phyloP scores from a whole-genome alignment of 805 yeast species.

The Suhomyces sp. region DNA sequence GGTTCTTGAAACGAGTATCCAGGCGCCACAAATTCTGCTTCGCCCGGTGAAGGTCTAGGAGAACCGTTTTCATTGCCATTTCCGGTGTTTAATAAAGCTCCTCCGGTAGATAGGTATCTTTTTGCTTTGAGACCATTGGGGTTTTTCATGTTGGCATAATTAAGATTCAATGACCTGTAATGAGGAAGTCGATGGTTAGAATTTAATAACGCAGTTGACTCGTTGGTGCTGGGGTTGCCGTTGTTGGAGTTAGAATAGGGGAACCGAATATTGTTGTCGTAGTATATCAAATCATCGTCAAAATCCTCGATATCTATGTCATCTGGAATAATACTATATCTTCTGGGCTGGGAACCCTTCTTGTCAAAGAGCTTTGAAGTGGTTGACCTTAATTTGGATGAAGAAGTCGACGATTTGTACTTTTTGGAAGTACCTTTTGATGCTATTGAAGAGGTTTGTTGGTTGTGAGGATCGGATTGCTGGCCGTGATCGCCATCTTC shows the following conservation, averaged over 20 bases:
- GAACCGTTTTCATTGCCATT: slow-evolving; percentile 5
- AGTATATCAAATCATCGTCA: slow-evolving; percentile 51
- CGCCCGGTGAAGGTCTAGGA: slow-evolving; percentile 14
- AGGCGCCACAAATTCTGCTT: slow-evolving; percentile 23
- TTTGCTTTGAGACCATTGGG: slow-evolving; percentile 24
- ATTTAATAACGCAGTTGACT: slow-evolving; percentile 30
- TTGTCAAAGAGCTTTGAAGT: slow-evolving; percentile 72
- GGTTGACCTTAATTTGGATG: slow-evolving; percentile 56
- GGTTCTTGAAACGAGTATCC: slow-evolving; percentile 30
- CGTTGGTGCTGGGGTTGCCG: slow-evolving; percentile 17
- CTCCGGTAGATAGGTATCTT: slow-evolving; percentile 39
- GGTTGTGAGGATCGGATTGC: background rate
- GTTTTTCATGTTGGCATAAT: slow-evolving; percentile 21
- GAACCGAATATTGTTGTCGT: slow-evolving; percentile 40
- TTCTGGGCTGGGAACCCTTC: slow-evolving; percentile 66
- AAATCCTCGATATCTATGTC: slow-evolving; percentile 54
- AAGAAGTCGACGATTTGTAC: slow-evolving; percentile 30
- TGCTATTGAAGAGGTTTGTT: slow-evolving; percentile 1
- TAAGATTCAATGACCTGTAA: slow-evolving; percentile 39
- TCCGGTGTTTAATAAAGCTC: slow-evolving; percentile 13
- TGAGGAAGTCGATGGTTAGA: slow-evolving; percentile 32
- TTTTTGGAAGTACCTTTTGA: slow-evolving; percentile 21
- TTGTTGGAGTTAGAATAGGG: slow-evolving; percentile 27
- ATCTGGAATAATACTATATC: slow-evolving; percentile 71
- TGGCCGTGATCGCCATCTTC: background rate